A percentile compares a stretch with the other conserved stretches of the same genome.
These are phyloP conservation scores for Lactarius tabidus DNA, from an alignment of 768 basidiomycete species.

Conservation along the genomic window DNA sequence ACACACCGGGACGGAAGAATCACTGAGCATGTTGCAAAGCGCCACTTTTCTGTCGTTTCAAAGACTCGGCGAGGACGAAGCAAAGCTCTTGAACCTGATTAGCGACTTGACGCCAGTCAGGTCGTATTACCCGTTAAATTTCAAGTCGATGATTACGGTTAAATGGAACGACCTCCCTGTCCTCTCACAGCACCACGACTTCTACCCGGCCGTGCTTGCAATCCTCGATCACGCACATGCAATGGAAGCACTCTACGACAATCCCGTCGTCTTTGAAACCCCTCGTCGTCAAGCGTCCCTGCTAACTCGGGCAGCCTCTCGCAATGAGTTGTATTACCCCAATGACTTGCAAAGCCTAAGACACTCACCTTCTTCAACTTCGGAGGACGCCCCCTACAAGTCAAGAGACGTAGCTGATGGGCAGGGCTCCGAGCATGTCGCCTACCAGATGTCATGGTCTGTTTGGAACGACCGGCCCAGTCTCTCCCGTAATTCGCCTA, in stretches of 20 bases:
- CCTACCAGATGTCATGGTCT: constrained; percentile 4
- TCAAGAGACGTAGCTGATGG: background rate
- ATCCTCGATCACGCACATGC: constrained; percentile 6
- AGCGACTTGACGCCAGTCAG: constrained; percentile 1
- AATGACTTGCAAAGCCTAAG: background rate
- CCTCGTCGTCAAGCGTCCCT: background rate
- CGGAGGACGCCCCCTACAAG: constrained; percentile 16
- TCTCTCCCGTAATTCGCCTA: background rate
- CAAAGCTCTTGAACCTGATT: constrained; percentile 4
- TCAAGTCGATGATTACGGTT: background rate
- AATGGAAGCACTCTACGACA: constrained; percentile 7
- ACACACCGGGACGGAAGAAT: constrained; percentile 32
- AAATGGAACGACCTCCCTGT: constrained; percentile 9
- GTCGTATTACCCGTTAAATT: constrained; percentile 3
- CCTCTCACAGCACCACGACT: constrained; percentile 2
- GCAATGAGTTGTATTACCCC: constrained; percentile 4
- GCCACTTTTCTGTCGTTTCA: constrained; percentile 41
- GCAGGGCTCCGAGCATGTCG: background rate
- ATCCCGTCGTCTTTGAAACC: background rate
- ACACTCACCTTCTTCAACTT: constrained; percentile 28
- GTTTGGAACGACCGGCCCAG: background rate
- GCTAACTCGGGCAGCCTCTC: background rate
- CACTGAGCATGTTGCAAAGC: constrained; percentile 39
- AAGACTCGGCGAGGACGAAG: constrained; percentile 24
- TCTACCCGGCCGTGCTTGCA: background rate